Evolutionary conservation across 1,284 basidiomycete genomes (phyloP), one percentile per base, ranked within the genome.

Genomic region (Megacollybia platyphylla): DNA sequence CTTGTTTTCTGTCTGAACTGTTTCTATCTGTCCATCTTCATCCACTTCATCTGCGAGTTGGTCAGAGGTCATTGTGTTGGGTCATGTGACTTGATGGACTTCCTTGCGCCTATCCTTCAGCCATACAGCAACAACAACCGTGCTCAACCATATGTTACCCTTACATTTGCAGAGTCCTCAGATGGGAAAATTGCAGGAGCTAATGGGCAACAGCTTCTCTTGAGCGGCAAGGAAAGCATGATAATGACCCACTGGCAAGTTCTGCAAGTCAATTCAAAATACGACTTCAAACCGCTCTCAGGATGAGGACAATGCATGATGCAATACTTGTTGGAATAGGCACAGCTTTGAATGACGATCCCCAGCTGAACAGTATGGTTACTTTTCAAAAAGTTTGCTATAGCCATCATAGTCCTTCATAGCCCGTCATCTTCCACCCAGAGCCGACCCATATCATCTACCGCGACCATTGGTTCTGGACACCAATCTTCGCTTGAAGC

Each of bases 141-240:
- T n/a, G 20, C 44, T 45, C 32, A 67, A n/a, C 79, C 80, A 1
- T 64, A 63, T 42, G 75, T 87, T 15, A 97, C 93, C 0, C 64
- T 98, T 7, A 96, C 94, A 1, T 98, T 93, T 63, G 94, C 94
- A 1, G 93, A 97, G 58, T 94, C 90, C 1, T 65, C 93, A 39
- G 93, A 98, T 63, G 88, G 79, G 27, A 93, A 91, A 61, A 94
- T 97, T 48, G 90, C 90, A 0, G 91, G 88, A 0, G 59, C 62
- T 4, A 67, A 68, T 10, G 82, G 88, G 5, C 65, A 67, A 50
- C 89, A 92, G 60, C 72, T 98, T 29, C 71, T 76, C 13, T 67
- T 98, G 41, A 93, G 88, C 51, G 85, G 93, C 1, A 62, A 70
- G 30, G 87, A 96, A 55, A 93, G 87, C 58, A 87, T 94, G 84